phyloP scores from a whole-genome alignment of 495 filamentous ascomycete species.

The Penicillium tannophilum region DNA sequence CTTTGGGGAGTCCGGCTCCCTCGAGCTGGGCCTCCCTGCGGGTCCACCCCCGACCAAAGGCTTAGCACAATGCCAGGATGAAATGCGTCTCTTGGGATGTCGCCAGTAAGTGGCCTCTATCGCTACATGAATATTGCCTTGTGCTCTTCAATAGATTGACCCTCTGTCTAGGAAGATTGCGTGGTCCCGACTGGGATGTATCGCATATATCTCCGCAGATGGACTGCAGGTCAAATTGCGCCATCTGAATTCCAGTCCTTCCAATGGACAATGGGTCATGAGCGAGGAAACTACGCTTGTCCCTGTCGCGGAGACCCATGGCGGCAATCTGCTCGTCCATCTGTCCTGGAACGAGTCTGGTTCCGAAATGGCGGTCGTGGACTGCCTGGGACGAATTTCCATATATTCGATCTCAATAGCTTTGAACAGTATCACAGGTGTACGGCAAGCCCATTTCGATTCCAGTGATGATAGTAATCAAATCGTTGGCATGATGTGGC shows the following conservation, averaged over 20 bases:
- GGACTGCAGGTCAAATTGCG: constrained; percentile 68
- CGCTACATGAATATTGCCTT: background rate
- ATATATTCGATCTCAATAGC: constrained; percentile 64
- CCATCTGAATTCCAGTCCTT: constrained; percentile 67
- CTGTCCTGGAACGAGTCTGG: constrained; percentile 77
- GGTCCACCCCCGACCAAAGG: constrained; percentile 61
- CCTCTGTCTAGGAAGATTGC: constrained; percentile 63
- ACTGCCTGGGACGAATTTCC: constrained; percentile 70
- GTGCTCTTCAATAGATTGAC: constrained; percentile 11
- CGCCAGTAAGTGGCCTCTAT: constrained; percentile 67
- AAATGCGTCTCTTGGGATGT: constrained; percentile 76
- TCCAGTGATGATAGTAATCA: constrained; percentile 69
- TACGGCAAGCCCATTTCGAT: constrained; percentile 58
- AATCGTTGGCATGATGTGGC: constrained; percentile 84
- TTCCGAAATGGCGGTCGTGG: constrained; percentile 74
- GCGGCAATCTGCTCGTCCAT: constrained; percentile 63
- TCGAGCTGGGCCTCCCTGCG: constrained; percentile 54
- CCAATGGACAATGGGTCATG: constrained; percentile 76
- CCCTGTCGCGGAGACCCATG: constrained; percentile 47
- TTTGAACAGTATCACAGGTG: constrained; percentile 64
- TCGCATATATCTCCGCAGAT: constrained; percentile 78
- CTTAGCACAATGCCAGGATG: constrained; percentile 72
- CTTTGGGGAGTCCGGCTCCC: constrained; percentile 66
- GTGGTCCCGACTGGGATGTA: constrained; percentile 88
- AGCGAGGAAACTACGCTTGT: constrained; percentile 58